A percentile compares a stretch with the other conserved stretches of the same genome.
phyloP scores from a whole-genome alignment of 2,329 filamentous ascomycete species.

The Fusarium phyllophilum region DNA sequence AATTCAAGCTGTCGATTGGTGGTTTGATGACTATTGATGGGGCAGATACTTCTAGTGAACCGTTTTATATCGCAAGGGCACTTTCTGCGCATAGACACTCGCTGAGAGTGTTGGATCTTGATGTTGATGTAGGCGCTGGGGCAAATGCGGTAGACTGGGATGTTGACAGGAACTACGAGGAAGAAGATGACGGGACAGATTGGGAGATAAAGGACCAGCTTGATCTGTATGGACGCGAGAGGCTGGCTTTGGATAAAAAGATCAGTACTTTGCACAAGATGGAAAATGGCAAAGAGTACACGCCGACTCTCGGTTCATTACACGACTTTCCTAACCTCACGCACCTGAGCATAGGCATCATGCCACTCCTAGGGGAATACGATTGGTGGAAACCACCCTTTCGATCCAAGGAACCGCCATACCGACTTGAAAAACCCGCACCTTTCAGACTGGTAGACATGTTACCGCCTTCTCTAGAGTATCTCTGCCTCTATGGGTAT shows the following conservation, averaged over 20 bases:
- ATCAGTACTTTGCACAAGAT: neutral
- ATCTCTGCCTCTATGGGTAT: neutral
- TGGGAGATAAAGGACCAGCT: neutral
- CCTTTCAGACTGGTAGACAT: neutral
- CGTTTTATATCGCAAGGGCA: neutral
- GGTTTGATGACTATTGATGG: neutral
- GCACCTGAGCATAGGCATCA: neutral
- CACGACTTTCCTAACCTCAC: neutral
- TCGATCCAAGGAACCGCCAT: accelerated
- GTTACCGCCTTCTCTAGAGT: neutral
- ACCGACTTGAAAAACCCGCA: neutral
- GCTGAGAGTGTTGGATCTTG: neutral
- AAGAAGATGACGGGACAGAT: neutral
- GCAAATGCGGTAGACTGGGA: neutral
- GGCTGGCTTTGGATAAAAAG: neutral
- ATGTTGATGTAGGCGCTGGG: neutral
- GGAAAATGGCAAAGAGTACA: neutral
- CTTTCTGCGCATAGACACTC: neutral
- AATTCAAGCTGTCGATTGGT: neutral
- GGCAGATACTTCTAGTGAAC: neutral
- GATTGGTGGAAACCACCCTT: neutral
- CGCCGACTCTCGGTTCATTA: neutral
- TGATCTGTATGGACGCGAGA: neutral
- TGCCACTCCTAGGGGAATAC: neutral
- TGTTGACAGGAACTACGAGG: accelerated